A percentile compares a stretch with the other conserved stretches of the same genome.
phyloP scores from a whole-genome alignment of 2,329 filamentous ascomycete genomes.

The Gremmenia infestans region DNA sequence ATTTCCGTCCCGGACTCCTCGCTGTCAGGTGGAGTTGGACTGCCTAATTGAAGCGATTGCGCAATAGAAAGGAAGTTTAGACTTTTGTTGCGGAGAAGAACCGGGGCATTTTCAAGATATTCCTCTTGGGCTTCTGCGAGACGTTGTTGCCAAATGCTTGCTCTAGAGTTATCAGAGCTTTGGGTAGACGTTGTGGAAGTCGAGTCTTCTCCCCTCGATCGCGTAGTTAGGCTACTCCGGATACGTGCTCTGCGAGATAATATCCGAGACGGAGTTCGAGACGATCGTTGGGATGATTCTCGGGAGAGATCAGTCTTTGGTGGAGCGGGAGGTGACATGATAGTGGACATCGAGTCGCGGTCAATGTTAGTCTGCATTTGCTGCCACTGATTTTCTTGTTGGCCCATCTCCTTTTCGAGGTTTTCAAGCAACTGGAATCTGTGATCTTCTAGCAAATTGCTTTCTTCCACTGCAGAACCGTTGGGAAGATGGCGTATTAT shows the following conservation, averaged over 20 bases:
- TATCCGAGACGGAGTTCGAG: conserved; percentile 36
- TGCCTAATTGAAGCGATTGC: conserved; percentile 39
- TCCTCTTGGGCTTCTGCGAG: conserved; percentile 43
- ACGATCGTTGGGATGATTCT: conserved; percentile 28
- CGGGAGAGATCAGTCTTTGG: conserved; percentile 12
- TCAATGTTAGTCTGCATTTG: conserved; percentile 49
- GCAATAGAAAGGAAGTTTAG: conserved; percentile 38
- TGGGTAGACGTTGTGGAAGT: conserved; percentile 28
- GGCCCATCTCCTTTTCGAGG: conserved; percentile 57
- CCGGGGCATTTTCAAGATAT: conserved; percentile 39
- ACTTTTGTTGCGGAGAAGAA: conserved; percentile 34
- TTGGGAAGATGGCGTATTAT: conserved; percentile 24
- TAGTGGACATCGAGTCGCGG: conserved; percentile 27
- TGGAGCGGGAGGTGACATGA: conserved; percentile 19
- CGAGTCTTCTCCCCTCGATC: conserved; percentile 23
- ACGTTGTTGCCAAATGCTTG: conserved; percentile 41
- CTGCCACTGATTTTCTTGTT: conserved; percentile 56
- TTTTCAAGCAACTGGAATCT: conserved; percentile 45
- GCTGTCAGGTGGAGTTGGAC: conserved; percentile 51
- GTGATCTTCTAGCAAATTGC: conserved; percentile 3
- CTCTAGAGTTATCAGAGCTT: conserved; percentile 32
- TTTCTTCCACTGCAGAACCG: not conserved
- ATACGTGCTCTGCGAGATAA: conserved; percentile 37
- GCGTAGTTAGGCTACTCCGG: conserved; percentile 29
- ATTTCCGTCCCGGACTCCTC: conserved; percentile 37